phyloP scores from a whole-genome alignment of 352 stramenopile species.

The Globisporangium acanthophoron region DNA sequence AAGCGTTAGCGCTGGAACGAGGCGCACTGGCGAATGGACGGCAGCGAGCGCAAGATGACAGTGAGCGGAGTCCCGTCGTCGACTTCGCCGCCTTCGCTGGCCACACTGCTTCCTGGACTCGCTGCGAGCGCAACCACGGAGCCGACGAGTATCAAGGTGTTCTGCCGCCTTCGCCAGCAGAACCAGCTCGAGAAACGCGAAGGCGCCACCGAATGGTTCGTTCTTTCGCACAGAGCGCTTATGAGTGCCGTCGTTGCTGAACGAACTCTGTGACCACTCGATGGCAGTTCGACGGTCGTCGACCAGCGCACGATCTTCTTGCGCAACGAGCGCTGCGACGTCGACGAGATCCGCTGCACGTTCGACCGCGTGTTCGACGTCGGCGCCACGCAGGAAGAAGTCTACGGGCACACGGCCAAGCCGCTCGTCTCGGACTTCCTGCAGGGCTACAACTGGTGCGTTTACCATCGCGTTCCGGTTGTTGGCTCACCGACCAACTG shows the following conservation, averaged over 20 bases:
- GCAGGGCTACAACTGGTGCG: slow-evolving; percentile 71
- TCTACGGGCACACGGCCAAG: slow-evolving; percentile 67
- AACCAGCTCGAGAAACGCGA: slow-evolving; percentile 69
- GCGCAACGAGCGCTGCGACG: slow-evolving; percentile 60
- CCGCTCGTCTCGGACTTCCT: slow-evolving; percentile 61
- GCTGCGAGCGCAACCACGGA: neutral
- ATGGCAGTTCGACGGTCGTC: slow-evolving; percentile 42
- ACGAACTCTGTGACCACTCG: neutral
- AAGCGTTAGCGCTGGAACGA: neutral
- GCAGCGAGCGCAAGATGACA: slow-evolving; percentile 8
- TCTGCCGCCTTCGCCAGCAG: slow-evolving; percentile 70
- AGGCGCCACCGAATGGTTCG: slow-evolving; percentile 51
- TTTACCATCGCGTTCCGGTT: neutral
- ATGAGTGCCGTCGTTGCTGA: neutral
- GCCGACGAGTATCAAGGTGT: slow-evolving; percentile 59
- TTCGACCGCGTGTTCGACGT: slow-evolving; percentile 70
- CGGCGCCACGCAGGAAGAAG: slow-evolving; percentile 52
- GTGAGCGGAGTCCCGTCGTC: slow-evolving; percentile 8
- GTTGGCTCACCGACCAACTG: too few relatives aligned
- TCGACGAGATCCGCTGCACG: slow-evolving; percentile 68
- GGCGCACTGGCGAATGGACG: neutral
- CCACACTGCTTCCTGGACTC: slow-evolving; percentile 3
- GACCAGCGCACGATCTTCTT: slow-evolving; percentile 53
- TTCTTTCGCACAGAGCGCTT: neutral
- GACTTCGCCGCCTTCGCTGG: neutral